Conservation (phyloP, 176 grass and related monocot genomes). For the Alopecurus myosuroides region DNA sequence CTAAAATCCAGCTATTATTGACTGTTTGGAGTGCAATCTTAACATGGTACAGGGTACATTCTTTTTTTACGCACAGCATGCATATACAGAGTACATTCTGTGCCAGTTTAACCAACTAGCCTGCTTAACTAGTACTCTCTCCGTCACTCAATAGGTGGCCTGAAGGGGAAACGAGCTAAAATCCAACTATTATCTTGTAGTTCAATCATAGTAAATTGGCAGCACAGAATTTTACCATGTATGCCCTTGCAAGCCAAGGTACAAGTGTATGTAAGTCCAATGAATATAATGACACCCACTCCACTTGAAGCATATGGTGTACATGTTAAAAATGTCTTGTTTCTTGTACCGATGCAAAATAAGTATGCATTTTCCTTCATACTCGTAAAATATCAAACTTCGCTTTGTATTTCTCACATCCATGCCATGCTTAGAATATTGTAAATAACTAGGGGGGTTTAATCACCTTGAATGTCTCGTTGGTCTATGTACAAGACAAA, state of each 20-base stretch:
- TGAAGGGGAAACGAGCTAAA: not conserved
- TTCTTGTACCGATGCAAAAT: not conserved
- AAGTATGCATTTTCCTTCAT: not conserved
- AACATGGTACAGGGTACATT: not conserved
- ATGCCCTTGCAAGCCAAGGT: slow-evolving; percentile 6
- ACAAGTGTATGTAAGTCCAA: not conserved
- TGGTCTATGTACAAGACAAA: not conserved
- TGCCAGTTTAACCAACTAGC: not conserved
- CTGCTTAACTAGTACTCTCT: slow-evolving; percentile 1
- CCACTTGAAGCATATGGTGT: not conserved
- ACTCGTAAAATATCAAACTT: not conserved
- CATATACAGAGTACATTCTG: not conserved
- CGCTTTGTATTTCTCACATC: not conserved
- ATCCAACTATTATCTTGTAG: not conserved
- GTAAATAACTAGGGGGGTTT: not conserved
- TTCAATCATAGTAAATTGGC: not conserved
- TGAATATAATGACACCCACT: not conserved
- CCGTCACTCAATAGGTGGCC: not conserved
- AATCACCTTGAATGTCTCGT: not conserved
- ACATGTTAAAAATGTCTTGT: not conserved
- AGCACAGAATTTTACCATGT: not conserved
- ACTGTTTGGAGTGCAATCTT: not conserved
- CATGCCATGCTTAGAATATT: not conserved
- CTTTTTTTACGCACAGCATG: too few relatives aligned
- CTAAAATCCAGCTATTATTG: not conserved